phyloP scores from a whole-genome alignment of 75 land plant species.

The Gnetum montanum region DNA sequence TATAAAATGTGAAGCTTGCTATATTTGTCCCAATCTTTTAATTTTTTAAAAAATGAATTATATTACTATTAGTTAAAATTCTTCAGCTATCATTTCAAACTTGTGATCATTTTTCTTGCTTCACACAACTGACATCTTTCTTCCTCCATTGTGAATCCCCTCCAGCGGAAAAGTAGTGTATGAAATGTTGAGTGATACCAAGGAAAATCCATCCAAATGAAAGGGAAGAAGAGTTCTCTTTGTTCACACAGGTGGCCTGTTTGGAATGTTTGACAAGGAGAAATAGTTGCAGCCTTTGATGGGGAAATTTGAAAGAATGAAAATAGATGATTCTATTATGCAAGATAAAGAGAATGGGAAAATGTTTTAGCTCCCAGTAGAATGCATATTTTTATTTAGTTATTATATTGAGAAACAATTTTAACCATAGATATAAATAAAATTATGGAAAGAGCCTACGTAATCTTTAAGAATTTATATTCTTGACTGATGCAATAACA shows the following conservation, averaged over 20 bases:
- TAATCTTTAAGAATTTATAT: no score
- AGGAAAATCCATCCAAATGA: conserved; percentile 73
- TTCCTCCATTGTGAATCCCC: conserved; percentile 1
- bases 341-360: conserved; percentile 51
- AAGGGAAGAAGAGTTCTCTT: conserved; percentile 81
- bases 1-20: no score
- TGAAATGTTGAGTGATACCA: conserved; percentile 76
- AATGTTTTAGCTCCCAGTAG: conserved; percentile 77
- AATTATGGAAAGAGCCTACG: no score
- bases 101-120: neutral
- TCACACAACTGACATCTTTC: neutral
- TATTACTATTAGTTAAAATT: neutral
- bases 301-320: conserved; percentile 64
- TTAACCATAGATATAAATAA: no score
- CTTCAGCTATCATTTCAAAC: neutral
- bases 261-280: conserved; percentile 84
- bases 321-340: conserved; percentile 33
- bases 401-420: no score
- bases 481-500: no score
- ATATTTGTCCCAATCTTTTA: no score
- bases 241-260: conserved; percentile 89
- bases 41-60: neutral
- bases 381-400: no score
- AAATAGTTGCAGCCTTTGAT: conserved; percentile 57
- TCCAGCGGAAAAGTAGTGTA: conserved; percentile 86